Evolutionary conservation across 257 asterid genomes (phyloP).

Genomic region (Forsythia viridissima): DNA sequence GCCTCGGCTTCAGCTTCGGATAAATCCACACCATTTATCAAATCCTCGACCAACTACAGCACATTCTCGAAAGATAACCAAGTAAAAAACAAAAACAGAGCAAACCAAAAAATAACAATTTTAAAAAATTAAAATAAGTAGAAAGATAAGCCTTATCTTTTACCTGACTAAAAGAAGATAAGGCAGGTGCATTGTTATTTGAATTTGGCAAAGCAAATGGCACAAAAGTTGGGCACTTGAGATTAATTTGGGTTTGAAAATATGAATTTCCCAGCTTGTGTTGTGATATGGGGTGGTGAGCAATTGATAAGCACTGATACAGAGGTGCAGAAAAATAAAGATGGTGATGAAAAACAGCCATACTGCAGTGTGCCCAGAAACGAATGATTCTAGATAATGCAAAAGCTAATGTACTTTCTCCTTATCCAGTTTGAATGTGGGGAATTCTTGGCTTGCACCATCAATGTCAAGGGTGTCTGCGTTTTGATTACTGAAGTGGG

Average conservation of each 20-base stretch:
- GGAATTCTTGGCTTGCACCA: neutral
- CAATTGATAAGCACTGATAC: slow-evolving; percentile 19
- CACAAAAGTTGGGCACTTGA: slow-evolving; percentile 25
- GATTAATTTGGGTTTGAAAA: slow-evolving; percentile 14
- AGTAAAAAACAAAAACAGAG: neutral
- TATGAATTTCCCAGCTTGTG: slow-evolving; percentile 6
- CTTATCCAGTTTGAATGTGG: neutral
- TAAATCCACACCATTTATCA: slow-evolving; percentile 76
- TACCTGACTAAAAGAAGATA: slow-evolving; percentile 51
- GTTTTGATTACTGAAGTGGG: neutral
- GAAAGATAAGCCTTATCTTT: neutral
- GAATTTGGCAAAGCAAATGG: slow-evolving; percentile 36
- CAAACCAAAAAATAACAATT: too few species aligned
- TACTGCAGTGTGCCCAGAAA: neutral
- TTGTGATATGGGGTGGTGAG: slow-evolving; percentile 22
- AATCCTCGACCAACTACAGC: slow-evolving; percentile 68
- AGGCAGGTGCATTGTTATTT: slow-evolving; percentile 30
- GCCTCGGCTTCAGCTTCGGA: slow-evolving; percentile 85
- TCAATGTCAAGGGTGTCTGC: neutral
- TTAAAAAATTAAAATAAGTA: neutral
- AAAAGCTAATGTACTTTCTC: neutral
- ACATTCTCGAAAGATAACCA: neutral
- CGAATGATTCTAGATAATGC: neutral
- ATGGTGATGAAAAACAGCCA: slow-evolving; percentile 31
- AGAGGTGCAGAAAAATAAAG: slow-evolving; percentile 28